Base-by-base conservation (phyloP, 768 basidiomycete genomes). In the Boletus speciosus region DNA sequence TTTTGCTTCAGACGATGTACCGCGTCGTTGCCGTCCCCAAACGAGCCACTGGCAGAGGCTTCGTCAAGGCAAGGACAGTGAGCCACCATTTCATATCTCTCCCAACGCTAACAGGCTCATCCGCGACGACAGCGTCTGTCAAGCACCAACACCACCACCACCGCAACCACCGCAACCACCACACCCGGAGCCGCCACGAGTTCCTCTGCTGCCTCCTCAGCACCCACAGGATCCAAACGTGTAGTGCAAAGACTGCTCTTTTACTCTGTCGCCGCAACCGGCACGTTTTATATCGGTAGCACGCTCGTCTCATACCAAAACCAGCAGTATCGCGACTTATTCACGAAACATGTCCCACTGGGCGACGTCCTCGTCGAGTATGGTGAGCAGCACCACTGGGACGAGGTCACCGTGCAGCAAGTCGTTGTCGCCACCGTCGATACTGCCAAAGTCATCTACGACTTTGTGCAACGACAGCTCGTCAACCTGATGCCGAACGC, bases 221-320 rank as follows among this genome's bases (percentile, higher is more conserved):
- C 62, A 9, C 78, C 81, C 8, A 78, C 78, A 66, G 83, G 82
- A 71, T 79, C 80, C 67, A 81, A 74, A 57, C 69, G 72, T 46
- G 54, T 83, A 50, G 71, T 90, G 43, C 80, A 84, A 52, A 77
- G 73, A 48, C 71, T 92, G 48, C 66, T 95, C 32, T 75, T 86
- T 71, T 83, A 87, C 50, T 85, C 90, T 15, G 72, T 86, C 40
- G 78, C 82, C 10, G 77, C 83, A 21, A 82, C 83, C 16, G 82
- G 86, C 45, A 83, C 85, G 16, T 93, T 93, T 76, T 96, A 94
- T 77, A 74, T 85, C 54, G 83, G 86, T 47, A 92, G 92, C 71
- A 81, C 86, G 9, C 88, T 90, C 70, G 73, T 84, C 54, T 83
- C 91, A 21, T 87, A 88, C 74, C 81, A 87, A 63, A 85, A 81